phyloP scores from a whole-genome alignment of 768 basidiomycete genomes.

The Collybia sp. region DNA sequence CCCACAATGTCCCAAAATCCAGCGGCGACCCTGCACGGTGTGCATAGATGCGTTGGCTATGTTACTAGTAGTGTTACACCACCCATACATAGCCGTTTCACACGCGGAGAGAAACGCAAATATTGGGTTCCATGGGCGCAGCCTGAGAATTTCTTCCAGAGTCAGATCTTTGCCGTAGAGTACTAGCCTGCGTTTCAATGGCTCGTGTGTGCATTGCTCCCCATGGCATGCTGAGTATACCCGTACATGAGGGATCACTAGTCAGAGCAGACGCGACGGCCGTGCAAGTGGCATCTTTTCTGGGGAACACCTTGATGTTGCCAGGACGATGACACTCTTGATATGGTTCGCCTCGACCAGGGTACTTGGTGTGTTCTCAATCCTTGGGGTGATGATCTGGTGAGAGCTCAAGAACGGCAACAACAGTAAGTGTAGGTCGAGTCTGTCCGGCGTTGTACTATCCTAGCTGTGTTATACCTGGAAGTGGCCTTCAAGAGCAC shows the following conservation, averaged over 20 bases:
- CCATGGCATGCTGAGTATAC: conserved; percentile 22
- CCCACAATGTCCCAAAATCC: conserved; percentile 22
- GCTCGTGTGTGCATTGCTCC: conserved; percentile 11
- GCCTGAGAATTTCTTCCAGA: conserved; percentile 19
- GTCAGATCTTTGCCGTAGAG: conserved; percentile 13
- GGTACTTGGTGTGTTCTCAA: no score
- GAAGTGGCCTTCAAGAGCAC: conserved; percentile 5
- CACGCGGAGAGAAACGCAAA: conserved; percentile 32
- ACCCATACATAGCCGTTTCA: conserved; percentile 14
- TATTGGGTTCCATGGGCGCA: conserved; percentile 14
- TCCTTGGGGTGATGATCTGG: no score
- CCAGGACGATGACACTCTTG: no score
- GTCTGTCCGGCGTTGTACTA: background rate
- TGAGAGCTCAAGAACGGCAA: background rate
- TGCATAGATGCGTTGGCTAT: conserved; percentile 28
- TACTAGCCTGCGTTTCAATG: conserved; percentile 13
- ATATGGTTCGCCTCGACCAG: no score
- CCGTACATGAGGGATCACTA: conserved; percentile 8
- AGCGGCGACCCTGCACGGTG: conserved; percentile 22
- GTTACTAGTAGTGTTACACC: conserved; percentile 9
- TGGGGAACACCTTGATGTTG: no score
- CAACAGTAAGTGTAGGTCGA: conserved; percentile 1
- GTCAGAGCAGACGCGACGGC: conserved; percentile 1
- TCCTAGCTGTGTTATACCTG: background rate
- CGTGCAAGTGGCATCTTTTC: background rate